Base-by-base conservation (phyloP, 1,139 yeast genomes). In the Saccharomycopsis hybrid region DNA sequence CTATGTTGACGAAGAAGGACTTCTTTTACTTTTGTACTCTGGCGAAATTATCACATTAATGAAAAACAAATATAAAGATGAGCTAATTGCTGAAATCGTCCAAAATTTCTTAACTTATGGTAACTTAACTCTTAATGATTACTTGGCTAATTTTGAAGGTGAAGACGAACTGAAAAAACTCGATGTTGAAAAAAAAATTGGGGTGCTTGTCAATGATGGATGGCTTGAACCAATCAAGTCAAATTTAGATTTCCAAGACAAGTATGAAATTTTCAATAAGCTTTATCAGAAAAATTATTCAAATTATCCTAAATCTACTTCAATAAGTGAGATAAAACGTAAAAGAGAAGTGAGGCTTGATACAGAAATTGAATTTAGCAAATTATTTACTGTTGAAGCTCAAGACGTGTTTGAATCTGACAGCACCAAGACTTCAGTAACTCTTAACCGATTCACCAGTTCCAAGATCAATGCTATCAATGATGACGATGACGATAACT, bases 31-130 rank as follows among this genome's bases (percentile, higher is more conserved):
- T 49, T 63, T 89, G 33, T 86, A 88, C 65, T 74, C 90, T 37
- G 97, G 96, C 33, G 86, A 86, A 48, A 80, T 89, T 54, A 72
- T 87, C 38, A 67, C 76, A 43, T 72, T 73, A 50, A 74, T 85
- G 41, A 72, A 73, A 50, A 73, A 72, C 30, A 70, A 69, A 11
- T 70, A 67, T 51, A 51, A 63, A 4, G 65, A 67, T 39, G 68
- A 67, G 13, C 50, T 58, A 8, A 69, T 77, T 31, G 85, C 90
- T 0, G 82, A 82, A 55, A 77, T 88, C 38, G 71, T 86, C n/a
- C 89, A 85, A 59, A 87, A 85, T 59, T 70, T 89, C 46, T 70
- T 73, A 59, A 75, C 72, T 47, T 72, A 72, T 69, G 97, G 77
- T 1, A 84, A 83, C 58, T 65, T 89, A 50, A 74, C 80, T 18